A percentile compares a stretch with the other conserved stretches of the same genome.
Conservation (phyloP, 768 basidiomycete species). For the Psilocybe tampanensis region DNA sequence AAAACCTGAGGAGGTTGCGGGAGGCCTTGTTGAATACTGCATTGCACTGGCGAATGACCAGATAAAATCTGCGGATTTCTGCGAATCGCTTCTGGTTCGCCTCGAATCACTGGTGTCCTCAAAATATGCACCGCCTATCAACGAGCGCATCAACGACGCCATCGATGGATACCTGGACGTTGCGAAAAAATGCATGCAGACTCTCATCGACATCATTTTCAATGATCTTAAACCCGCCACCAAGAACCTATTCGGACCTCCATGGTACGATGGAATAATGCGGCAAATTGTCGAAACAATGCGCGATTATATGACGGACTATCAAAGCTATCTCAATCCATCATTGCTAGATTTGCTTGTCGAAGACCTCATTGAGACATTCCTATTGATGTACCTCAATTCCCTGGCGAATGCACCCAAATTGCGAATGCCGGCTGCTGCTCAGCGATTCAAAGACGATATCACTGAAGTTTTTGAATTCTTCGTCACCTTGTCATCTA, state of each 20-base stretch:
- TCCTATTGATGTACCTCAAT: slow-evolving; percentile 89
- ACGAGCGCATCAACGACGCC: slow-evolving; percentile 88
- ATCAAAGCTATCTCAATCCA: slow-evolving; percentile 87
- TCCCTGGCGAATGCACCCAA: slow-evolving; percentile 84
- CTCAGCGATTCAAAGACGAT: slow-evolving; percentile 84
- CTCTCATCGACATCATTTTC: slow-evolving; percentile 92
- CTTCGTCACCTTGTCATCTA: slow-evolving; percentile 77
- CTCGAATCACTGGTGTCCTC: slow-evolving; percentile 91
- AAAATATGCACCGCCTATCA: slow-evolving; percentile 85
- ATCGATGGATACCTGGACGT: slow-evolving; percentile 99
- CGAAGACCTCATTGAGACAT: slow-evolving; percentile 90
- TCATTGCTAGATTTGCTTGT: slow-evolving; percentile 89
- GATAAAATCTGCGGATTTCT: slow-evolving; percentile 93
- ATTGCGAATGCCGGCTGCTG: slow-evolving; percentile 81
- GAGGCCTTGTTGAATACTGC: slow-evolving; percentile 92
- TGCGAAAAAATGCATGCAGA: slow-evolving; percentile 95
- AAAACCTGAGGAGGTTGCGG: slow-evolving; percentile 84
- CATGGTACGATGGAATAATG: slow-evolving; percentile 92
- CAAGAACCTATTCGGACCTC: slow-evolving; percentile 77
- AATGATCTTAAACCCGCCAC: slow-evolving; percentile 90
- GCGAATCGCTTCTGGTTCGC: slow-evolving; percentile 82
- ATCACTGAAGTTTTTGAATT: slow-evolving; percentile 76
- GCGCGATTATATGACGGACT: slow-evolving; percentile 96
- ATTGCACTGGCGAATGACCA: slow-evolving; percentile 98
- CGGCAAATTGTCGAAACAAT: slow-evolving; percentile 92